Base-by-base conservation (phyloP, 169 alveolate genomes). In the Theileria luwenshuni region DNA sequence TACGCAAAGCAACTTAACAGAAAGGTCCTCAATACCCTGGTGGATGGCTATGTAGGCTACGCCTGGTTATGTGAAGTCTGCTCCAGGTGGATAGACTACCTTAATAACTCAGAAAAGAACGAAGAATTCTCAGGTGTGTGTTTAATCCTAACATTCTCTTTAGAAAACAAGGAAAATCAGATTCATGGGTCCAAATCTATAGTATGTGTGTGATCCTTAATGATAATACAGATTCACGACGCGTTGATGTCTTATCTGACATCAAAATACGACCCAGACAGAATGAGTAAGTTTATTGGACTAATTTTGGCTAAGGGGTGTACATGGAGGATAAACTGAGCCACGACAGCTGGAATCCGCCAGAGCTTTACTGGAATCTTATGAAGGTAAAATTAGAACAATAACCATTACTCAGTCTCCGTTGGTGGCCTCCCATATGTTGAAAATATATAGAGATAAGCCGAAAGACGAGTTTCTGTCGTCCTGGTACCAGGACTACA, bases 341-440 rank as follows among this genome's bases (percentile, higher is more conserved):
- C 62, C 83, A 83, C 83, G 92, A 86, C 56, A 84, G 92, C n/a
- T 91, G 95, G 95, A 91, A 91, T 65, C 95, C 95, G 12, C 95
- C 95, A 2, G 89, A 90, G 59, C 77, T 90, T 38, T 91, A 91
- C 69, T 91, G 95, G 95, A 90, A 87, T 61, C 63, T 91, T 42
- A 83, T 91, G 86, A 86, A 88, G 41, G 90, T 69, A 71, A 63
- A 47, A 38, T 10, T 25, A 12, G 10, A 1, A 19, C 1, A 13
- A 7, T n/a, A 10, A 5, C 2, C 3, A 2, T 2, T 8, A 21
- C 51, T 7, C 27, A 67, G 73, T 73, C 84, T 13, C 93, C 93
- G 19, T 65, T 90, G 62, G 90, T 85, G 30, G 95, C 87, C 27
- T 87, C 88, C 49, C 83, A 91, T 38, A 90, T 91, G 90, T 83